Percentiles rank a stretch among this genome's conserved stretches.
phyloP scores from a whole-genome alignment of 305 asterid genomes.

The Fraxinus ornus region DNA sequence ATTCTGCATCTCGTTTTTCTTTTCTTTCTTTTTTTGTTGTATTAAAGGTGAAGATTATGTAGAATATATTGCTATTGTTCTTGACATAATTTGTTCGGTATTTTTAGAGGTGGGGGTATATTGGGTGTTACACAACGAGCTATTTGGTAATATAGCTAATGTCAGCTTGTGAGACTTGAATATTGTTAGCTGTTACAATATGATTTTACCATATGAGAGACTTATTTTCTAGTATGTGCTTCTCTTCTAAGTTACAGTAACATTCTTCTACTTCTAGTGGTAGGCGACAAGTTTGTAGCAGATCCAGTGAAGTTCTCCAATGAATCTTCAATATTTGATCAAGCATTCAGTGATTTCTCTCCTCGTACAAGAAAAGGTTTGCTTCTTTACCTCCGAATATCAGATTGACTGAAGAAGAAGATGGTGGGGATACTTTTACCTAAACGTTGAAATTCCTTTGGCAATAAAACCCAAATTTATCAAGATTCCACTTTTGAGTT shows the following conservation, averaged over 20 bases:
- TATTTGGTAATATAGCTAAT: not conserved
- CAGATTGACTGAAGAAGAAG: not conserved
- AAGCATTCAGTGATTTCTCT: constrained; percentile 45
- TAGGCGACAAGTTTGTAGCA: constrained; percentile 66
- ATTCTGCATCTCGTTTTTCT: not conserved
- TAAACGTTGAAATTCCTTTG: not conserved
- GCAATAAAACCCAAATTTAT: not conserved
- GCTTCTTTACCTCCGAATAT: constrained; percentile 14
- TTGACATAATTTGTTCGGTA: not conserved
- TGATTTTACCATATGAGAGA: not conserved
- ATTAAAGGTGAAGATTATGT: not conserved
- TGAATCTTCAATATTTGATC: constrained; percentile 54
- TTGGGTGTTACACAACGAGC: not conserved
- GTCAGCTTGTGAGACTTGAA: not conserved
- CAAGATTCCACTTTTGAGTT: not conserved
- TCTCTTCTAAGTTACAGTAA: not conserved
- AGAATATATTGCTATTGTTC: not conserved
- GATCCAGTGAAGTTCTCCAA: constrained; percentile 74
- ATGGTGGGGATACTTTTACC: not conserved
- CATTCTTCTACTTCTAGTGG: constrained; percentile 39
- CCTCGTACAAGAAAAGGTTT: constrained; percentile 61
- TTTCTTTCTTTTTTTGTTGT: not conserved
- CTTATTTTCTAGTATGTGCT: not conserved
- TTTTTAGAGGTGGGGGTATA: not conserved
- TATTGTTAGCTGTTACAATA: not conserved